Evolutionary conservation across 805 yeast species (phyloP), one percentile per base, ranked within the genome.

Genomic region (Starmera dryadoides): DNA sequence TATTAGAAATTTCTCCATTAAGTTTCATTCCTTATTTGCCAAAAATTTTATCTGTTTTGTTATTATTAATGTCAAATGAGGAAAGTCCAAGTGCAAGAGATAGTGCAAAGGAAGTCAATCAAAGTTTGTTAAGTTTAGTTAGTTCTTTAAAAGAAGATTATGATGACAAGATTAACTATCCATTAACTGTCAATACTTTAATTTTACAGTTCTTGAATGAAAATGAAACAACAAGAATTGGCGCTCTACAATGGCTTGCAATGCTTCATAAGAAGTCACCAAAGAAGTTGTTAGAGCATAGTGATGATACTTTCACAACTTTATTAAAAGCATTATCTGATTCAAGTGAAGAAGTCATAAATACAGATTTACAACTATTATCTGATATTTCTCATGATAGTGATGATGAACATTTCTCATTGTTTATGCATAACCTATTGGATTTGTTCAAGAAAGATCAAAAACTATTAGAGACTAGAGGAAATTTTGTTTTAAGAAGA

Each of bases 201-300:
- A 80, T 86, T 4, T 56, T 77, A 31, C 95, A 88, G 54, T 79
- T 84, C 44, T 61, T 77, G 42, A 79, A 77, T 46, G 86, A 83
- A 38, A 81, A 85, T 48, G 95, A 87, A 44, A 77, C 80, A 22
- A 84, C 96, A 0, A 72, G 93, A 42, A 71, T 87, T 26, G 86
- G 94, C 0, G 81, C 93, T 19, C 64, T 93, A 28, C 95, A 89
- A 46, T 93, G 98, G 98, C 66, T 93, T 25, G 77, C 79, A 14
- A 77, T 86, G 71, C 68, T 93, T 31, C 91, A 88, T 53, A 70
- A 76, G 21, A 81, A 81, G 47, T 81, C 81, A 17, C 82, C 84
- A 3, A 61, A 66, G 30, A 71, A 75, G 42, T 66, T 80, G 28
- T 55, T 79, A 30, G 73, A 71, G 33, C 74, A 72, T 40, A 66